A percentile compares a stretch with the other conserved stretches of the same genome.
phyloP scores from a whole-genome alignment of 2,329 filamentous ascomycete genomes.

The Aspergillus ruber region DNA sequence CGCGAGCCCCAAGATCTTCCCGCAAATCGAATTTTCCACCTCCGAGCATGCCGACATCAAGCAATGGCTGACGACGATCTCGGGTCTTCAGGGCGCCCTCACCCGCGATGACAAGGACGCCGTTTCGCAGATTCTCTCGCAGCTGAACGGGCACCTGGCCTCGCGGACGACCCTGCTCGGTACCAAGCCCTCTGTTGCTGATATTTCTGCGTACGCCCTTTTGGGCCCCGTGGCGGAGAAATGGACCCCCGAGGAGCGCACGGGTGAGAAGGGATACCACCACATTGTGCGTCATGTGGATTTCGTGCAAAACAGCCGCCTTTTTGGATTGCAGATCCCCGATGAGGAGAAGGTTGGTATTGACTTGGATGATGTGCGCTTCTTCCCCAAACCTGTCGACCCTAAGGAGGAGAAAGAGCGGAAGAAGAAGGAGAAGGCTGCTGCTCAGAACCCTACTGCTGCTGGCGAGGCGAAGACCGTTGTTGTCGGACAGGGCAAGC shows the following conservation, averaged over 20 bases:
- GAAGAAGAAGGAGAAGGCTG: conserved; percentile 86
- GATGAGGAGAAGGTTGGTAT: conserved; percentile 70
- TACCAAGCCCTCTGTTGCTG: conserved; percentile 79
- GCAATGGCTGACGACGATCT: conserved; percentile 77
- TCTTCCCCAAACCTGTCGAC: conserved; percentile 82
- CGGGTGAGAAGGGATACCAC: conserved; percentile 80
- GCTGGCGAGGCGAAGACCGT: conserved; percentile 25
- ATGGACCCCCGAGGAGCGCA: conserved; percentile 81
- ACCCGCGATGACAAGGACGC: conserved; percentile 48
- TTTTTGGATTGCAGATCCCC: conserved; percentile 62
- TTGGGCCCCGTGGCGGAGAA: conserved; percentile 68
- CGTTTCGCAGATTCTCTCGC: conserved; percentile 60
- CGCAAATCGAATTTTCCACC: conserved; percentile 63
- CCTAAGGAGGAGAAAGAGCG: conserved; percentile 94
- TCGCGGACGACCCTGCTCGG: conserved; percentile 85
- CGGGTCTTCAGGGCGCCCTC: conserved; percentile 56
- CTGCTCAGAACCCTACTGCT: conserved; percentile 26
- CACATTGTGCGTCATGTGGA: conserved; percentile 88
- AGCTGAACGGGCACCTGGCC: conserved; percentile 80
- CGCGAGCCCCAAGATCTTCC: conserved; percentile 58
- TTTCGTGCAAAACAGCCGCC: conserved; percentile 83
- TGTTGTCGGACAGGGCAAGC: conserved; percentile 33
- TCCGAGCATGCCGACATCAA: conserved; percentile 80
- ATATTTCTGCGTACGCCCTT: conserved; percentile 74
- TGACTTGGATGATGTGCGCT: conserved; percentile 72